Percentiles rank a stretch among this genome's conserved stretches.
These are phyloP conservation scores for Colletotrichum lini DNA, from an alignment of 2,329 filamentous ascomycete species.

Conservation along the genomic window DNA sequence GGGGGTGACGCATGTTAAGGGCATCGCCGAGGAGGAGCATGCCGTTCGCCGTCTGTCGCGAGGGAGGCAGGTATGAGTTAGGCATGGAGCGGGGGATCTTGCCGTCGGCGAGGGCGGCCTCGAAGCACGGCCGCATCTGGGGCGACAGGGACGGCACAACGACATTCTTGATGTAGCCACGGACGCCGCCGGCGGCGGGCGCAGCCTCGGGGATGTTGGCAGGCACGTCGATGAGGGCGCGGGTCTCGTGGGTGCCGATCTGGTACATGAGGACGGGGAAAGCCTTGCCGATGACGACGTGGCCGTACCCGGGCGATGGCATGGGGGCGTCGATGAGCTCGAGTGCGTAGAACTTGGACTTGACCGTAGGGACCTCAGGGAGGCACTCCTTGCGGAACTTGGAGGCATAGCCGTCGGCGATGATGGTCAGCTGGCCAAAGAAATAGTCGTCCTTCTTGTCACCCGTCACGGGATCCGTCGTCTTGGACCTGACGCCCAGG, in stretches of 20 bases:
- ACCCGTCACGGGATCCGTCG: constrained; percentile 69
- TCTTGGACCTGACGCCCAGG: constrained; percentile 85
- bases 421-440: constrained; percentile 89
- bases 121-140: constrained; percentile 80
- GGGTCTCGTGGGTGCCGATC: constrained; percentile 94
- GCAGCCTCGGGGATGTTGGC: constrained; percentile 81
- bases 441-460: constrained; percentile 79
- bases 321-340: constrained; percentile 91
- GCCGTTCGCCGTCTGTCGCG: constrained; percentile 69
- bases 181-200: constrained; percentile 83
- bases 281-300: constrained; percentile 86
- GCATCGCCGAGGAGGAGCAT: constrained; percentile 92
- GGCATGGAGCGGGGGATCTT: constrained; percentile 89
- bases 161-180: constrained; percentile 83
- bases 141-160: constrained; percentile 85
- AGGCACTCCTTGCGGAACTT: constrained; percentile 90
- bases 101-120: constrained; percentile 82
- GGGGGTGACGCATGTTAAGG: constrained; percentile 98
- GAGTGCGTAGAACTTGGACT: constrained; percentile 92
- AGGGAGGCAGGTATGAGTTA: constrained; percentile 91
- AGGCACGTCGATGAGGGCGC: constrained; percentile 90
- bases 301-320: constrained; percentile 82
- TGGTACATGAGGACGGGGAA: constrained; percentile 92
- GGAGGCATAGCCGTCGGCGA: constrained; percentile 93
- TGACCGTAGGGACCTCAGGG: constrained; percentile 75